Percentiles rank a stretch among this genome's conserved stretches.
phyloP scores from a whole-genome alignment of 192 early-diverging fungal species.

The Mortierella alpina region DNA sequence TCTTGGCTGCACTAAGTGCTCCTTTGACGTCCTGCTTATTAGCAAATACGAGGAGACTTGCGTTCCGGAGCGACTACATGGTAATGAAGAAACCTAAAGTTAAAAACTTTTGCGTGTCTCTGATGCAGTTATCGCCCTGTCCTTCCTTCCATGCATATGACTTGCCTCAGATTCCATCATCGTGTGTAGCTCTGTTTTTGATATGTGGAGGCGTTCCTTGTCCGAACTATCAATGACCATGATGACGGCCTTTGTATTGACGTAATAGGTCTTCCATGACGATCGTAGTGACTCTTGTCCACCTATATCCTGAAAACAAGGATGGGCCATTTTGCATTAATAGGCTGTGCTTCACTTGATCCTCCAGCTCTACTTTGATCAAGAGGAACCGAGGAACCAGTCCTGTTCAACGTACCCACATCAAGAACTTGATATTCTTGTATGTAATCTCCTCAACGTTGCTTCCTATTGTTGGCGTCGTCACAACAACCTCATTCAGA shows the following conservation, averaged over 20 bases:
- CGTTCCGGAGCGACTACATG: conserved; percentile 64
- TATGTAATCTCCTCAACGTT: conserved; percentile 78
- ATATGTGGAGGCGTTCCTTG: conserved; percentile 68
- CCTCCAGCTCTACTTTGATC: background rate
- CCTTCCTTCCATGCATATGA: background rate
- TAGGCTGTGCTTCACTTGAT: no score
- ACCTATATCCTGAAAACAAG: conserved; percentile 65
- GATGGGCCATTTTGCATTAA: background rate
- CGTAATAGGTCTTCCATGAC: conserved; percentile 77
- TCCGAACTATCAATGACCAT: conserved; percentile 82
- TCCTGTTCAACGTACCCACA: conserved; percentile 71
- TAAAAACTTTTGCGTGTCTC: no score
- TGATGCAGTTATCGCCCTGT: no score
- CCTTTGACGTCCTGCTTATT: conserved; percentile 79
- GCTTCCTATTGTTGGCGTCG: conserved; percentile 77
- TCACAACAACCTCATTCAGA: conserved; percentile 70
- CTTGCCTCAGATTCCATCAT: conserved; percentile 77
- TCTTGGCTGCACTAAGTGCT: conserved; percentile 69
- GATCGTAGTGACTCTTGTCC: conserved; percentile 70
- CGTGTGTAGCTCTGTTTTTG: conserved; percentile 69
- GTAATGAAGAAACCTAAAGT: no score
- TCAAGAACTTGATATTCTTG: conserved; percentile 75
- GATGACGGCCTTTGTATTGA: conserved; percentile 75
- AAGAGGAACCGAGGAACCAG: background rate
- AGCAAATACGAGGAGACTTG: conserved; percentile 72